A percentile compares a stretch with the other conserved stretches of the same genome.
Evolutionary conservation across 1,284 basidiomycete species (phyloP).

Genomic region (Leucoagaricus sp.): DNA sequence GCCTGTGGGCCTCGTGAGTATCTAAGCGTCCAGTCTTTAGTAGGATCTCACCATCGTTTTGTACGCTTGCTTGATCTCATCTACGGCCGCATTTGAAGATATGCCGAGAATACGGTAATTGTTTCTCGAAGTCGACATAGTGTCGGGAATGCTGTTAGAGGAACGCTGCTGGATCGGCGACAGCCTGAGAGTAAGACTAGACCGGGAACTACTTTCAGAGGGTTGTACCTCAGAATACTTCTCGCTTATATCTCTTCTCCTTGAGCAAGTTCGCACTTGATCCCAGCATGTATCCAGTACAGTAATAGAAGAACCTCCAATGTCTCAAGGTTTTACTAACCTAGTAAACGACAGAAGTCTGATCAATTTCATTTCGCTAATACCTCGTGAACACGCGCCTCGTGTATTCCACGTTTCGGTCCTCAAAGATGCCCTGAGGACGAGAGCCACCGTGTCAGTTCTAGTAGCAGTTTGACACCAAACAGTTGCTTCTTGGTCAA

Average conservation of each 20-base stretch:
- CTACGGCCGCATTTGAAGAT: slow-evolving; percentile 31
- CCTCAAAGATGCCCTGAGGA: slow-evolving; percentile 8
- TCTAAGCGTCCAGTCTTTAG: background rate
- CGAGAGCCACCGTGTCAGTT: background rate
- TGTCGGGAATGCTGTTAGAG: background rate
- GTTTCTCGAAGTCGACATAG: slow-evolving; percentile 24
- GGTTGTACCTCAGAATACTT: background rate
- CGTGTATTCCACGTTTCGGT: slow-evolving; percentile 12
- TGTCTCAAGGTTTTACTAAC: slow-evolving; percentile 1
- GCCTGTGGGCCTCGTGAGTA: slow-evolving; percentile 44
- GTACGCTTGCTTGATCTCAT: slow-evolving; percentile 76
- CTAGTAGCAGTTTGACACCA: background rate
- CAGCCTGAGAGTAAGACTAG: background rate
- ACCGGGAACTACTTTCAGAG: background rate
- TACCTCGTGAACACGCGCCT: slow-evolving; percentile 5
- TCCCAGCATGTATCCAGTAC: slow-evolving; percentile 10
- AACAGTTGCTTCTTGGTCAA: background rate
- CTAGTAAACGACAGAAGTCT: slow-evolving; percentile 2
- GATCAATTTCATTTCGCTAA: slow-evolving; percentile 13
- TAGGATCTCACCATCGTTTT: slow-evolving; percentile 59
- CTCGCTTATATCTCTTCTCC: slow-evolving; percentile 8
- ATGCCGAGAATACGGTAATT: slow-evolving; percentile 32
- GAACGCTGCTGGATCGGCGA: too few relatives aligned
- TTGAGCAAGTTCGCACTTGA: background rate
- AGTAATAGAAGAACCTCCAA: background rate